Evolutionary conservation across 1,284 basidiomycete genomes (phyloP).

Genomic region (Anthracocystis panici-leucophaei): DNA sequence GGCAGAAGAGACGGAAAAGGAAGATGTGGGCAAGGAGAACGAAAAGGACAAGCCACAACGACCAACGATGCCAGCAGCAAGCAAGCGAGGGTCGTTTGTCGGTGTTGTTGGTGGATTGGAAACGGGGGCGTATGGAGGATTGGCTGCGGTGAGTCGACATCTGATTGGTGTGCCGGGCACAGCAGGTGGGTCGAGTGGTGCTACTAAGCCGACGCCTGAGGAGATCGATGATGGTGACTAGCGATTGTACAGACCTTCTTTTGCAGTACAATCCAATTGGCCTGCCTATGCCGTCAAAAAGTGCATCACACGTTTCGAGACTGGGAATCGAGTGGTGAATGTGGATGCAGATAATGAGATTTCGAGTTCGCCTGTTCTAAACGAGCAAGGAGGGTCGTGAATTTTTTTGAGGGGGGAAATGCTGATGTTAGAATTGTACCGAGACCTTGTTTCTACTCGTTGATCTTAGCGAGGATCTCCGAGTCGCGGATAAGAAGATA

Average conservation of each 20-base stretch:
- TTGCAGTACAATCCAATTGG: not conserved
- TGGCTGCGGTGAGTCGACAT: slow-evolving; percentile 56
- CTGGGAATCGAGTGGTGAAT: slow-evolving; percentile 8
- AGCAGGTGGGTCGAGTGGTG: slow-evolving; percentile 3
- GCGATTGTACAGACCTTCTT: not conserved
- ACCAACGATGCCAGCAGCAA: slow-evolving; percentile 26
- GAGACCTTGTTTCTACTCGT: slow-evolving; percentile 77
- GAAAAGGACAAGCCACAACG: slow-evolving; percentile 12
- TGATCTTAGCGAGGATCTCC: slow-evolving; percentile 96
- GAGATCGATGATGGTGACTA: not conserved
- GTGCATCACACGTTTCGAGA: not conserved
- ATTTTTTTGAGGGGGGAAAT: not conserved
- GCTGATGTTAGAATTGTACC: slow-evolving; percentile 29
- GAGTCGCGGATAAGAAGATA: slow-evolving; percentile 94
- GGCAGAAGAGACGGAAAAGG: slow-evolving; percentile 2
- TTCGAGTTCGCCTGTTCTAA: slow-evolving; percentile 4
- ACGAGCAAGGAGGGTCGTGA: not conserved
- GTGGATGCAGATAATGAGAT: slow-evolving; percentile 15
- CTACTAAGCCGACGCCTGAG: not conserved
- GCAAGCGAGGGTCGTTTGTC: slow-evolving; percentile 54
- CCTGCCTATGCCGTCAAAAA: not conserved
- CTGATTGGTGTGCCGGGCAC: slow-evolving; percentile 24
- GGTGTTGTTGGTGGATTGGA: slow-evolving; percentile 58
- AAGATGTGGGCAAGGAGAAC: not conserved
- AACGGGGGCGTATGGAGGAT: slow-evolving; percentile 55